Percentiles rank a stretch among this genome's conserved stretches.
These are phyloP conservation scores for Nephelium lappaceum DNA, from an alignment of 345 rosid genomes.

Conservation along the genomic window DNA sequence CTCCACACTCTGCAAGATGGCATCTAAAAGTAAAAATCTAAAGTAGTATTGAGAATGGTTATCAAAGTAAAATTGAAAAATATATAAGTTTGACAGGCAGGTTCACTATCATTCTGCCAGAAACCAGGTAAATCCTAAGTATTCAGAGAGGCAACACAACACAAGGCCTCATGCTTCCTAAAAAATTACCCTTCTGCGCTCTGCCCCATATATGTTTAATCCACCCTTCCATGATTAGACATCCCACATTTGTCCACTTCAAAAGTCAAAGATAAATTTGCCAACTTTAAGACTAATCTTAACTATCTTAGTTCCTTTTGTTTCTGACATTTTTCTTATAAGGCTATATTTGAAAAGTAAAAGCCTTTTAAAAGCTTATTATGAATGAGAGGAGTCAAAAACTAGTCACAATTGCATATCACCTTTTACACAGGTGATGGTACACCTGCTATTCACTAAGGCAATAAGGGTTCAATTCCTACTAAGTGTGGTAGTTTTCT, in stretches of 20 bases:
- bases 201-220: no score
- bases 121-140: slow-evolving; percentile 7
- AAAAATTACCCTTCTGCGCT: no score
- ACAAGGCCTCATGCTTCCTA: slow-evolving; percentile 15
- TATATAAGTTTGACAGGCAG: neutral
- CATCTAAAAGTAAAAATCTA: slow-evolving; percentile 4
- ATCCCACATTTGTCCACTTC: neutral
- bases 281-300: neutral
- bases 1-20: slow-evolving; percentile 67
- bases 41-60: neutral
- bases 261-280: neutral
- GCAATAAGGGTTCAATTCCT: no score
- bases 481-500: no score
- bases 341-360: neutral
- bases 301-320: neutral
- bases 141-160: neutral
- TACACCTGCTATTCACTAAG: no score
- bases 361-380: neutral
- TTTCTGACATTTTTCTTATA: neutral
- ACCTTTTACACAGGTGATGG: no score
- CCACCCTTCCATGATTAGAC: neutral
- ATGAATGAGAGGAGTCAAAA: neutral
- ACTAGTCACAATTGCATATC: no score
- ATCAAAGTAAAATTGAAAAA: neutral
- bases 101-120: slow-evolving; percentile 8